These are phyloP conservation scores for Cymbopogon citratus DNA, from an alignment of 176 grass and related monocot genomes.

Conservation along the genomic window DNA sequence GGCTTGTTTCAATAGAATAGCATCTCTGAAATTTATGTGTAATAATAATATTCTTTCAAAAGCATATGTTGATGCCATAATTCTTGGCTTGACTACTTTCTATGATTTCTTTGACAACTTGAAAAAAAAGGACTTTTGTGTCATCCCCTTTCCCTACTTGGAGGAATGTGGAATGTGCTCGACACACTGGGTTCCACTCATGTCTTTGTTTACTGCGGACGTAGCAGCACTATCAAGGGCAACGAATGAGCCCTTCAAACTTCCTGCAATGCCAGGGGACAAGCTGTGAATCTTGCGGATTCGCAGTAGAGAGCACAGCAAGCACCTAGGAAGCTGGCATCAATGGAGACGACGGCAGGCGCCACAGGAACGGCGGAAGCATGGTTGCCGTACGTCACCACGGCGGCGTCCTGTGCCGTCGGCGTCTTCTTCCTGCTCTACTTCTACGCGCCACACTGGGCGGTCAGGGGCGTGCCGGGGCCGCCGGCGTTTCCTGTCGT, in stretches of 20 bases:
- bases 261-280: background rate
- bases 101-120: background rate
- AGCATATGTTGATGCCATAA: background rate
- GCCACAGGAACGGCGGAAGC: background rate
- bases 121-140: background rate
- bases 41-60: background rate
- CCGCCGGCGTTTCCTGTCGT: conserved; percentile 41
- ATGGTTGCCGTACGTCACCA: conserved; percentile 20
- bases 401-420: conserved; percentile 11
- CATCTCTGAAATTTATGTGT: background rate
- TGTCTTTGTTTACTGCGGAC: background rate
- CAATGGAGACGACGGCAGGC: conserved; percentile 10
- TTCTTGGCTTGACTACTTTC: background rate
- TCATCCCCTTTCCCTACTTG: background rate
- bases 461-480: conserved; percentile 47
- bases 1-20: background rate
- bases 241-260: background rate
- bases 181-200: conserved; percentile 3
- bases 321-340: background rate
- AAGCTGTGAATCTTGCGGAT: background rate
- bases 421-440: conserved; percentile 43
- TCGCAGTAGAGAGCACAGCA: background rate
- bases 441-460: conserved; percentile 63
- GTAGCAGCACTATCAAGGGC: background rate
- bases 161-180: conserved; percentile 25